Evolutionary conservation across 306 rosid genomes (phyloP).

Genomic region (Oemleria cerasiformis): DNA sequence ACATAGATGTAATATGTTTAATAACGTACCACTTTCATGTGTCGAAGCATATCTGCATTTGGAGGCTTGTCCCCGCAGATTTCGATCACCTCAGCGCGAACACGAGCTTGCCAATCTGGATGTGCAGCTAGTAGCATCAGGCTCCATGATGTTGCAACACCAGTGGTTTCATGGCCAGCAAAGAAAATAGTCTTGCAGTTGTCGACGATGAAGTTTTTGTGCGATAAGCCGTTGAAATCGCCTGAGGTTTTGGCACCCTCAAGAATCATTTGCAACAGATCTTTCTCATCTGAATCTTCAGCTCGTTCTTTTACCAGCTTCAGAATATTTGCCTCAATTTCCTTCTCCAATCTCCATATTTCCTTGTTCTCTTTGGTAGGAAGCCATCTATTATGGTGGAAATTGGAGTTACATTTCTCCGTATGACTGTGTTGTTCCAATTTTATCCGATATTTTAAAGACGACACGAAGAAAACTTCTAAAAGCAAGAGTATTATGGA

Average conservation of each 20-base stretch:
- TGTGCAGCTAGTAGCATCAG: conserved; percentile 29
- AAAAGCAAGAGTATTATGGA: too few species aligned
- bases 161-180: conserved; percentile 38
- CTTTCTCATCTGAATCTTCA: conserved; percentile 36
- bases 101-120: conserved; percentile 39
- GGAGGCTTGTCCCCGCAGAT: conserved; percentile 13
- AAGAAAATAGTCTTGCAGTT: conserved; percentile 36
- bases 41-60: conserved; percentile 27
- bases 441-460: too few species aligned
- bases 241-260: conserved; percentile 39
- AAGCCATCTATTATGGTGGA: conserved; percentile 36
- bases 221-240: conserved; percentile 15
- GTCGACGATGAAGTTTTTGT: conserved; percentile 49
- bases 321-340: conserved; percentile 39
- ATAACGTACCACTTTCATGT: conserved; percentile 30
- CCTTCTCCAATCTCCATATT: conserved; percentile 54
- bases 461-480: too few species aligned
- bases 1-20: not conserved
- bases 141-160: conserved; percentile 25
- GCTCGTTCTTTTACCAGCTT: conserved; percentile 44
- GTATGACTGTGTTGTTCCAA: too few species aligned
- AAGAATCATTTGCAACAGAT: conserved; percentile 65
- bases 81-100: conserved; percentile 21
- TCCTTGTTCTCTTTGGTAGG: conserved; percentile 55
- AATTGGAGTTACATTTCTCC: too few species aligned